Base-by-base conservation (phyloP, 495 filamentous ascomycete genomes). In the Aspergillus biplanus region DNA sequence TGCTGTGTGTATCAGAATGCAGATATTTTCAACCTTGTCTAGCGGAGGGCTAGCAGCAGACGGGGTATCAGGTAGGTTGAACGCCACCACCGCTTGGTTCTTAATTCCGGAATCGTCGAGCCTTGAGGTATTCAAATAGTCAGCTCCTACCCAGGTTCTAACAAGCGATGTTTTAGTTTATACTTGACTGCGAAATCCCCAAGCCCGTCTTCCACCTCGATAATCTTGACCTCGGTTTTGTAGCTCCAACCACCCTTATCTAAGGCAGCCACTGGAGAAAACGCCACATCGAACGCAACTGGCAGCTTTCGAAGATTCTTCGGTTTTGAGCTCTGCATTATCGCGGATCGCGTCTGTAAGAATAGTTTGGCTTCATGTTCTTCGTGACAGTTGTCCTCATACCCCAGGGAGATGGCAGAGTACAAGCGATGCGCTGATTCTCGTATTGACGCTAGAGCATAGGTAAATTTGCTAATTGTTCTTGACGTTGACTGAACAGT, bases 301-400 rank as follows among this genome's bases (percentile, higher is more conserved):
- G 53, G 53, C 3, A n/a, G 2, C 9, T 0, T 37, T 13, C 39
- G 35, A 1, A 56, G 33, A 8, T 4, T 35, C 39, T 13, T 48
- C 16, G 32, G 33, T 33, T 37, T 56, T 3, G 16, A 37, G 39
- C 16, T 35, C 13, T 12, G 56, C 4, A 42, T 21, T 16, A 47
- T 31, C 37, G 9, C 9, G 3, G 42, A 58, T 33, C 56, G 35
- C 48, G 56, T 46, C 39, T 58, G 37, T 11, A 58, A n/a, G 42
- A 58, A 58, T 42, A 58, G 35, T n/a, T 42, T 46, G 6, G 16
- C 56, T 39, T 58, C 42, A 32, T 58, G 56, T 1, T 58, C 12
- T 32, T 21, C n/a, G 27, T 58, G 56, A 31, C 56, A 58, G 39
- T 8, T 18, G 15, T 32, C 18, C 7, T 11, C n/a, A 32, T 42